phyloP scores from a whole-genome alignment of 768 basidiomycete genomes.

The Lactarius akahatsu region DNA sequence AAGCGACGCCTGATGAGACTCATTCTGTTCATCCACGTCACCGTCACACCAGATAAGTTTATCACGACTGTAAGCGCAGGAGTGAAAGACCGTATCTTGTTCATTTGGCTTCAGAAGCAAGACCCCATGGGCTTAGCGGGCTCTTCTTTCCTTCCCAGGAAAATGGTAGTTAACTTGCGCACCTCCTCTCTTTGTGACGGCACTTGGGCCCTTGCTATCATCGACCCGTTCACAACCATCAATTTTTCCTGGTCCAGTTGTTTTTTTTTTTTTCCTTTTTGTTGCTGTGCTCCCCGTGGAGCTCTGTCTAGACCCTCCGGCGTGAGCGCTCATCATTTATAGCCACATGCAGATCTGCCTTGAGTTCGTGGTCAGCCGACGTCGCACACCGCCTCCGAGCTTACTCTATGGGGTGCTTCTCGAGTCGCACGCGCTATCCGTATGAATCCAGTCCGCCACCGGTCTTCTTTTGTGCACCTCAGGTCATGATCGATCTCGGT shows the following conservation, averaged over 20 bases:
- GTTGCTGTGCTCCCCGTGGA: not conserved
- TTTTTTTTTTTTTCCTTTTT: not conserved
- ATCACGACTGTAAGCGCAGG: not conserved
- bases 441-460: not conserved
- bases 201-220: not conserved
- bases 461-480: constrained; percentile 4
- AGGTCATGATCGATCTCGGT: constrained; percentile 11
- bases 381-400: not conserved
- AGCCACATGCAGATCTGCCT: constrained; percentile 1
- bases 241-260: not conserved
- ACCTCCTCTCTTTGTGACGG: not conserved
- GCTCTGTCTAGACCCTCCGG: not conserved
- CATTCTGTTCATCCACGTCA: not conserved
- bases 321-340: not conserved
- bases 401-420: not conserved
- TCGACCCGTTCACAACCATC: not conserved
- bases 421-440: not conserved
- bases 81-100: constrained; percentile 1
- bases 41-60: not conserved
- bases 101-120: not conserved
- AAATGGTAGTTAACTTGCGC: not conserved
- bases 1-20: not conserved
- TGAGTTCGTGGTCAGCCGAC: not conserved
- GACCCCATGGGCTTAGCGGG: not conserved
- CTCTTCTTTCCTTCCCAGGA: not conserved